phyloP scores from a whole-genome alignment of 306 rosid species.

The Arachis hypogaea region DNA sequence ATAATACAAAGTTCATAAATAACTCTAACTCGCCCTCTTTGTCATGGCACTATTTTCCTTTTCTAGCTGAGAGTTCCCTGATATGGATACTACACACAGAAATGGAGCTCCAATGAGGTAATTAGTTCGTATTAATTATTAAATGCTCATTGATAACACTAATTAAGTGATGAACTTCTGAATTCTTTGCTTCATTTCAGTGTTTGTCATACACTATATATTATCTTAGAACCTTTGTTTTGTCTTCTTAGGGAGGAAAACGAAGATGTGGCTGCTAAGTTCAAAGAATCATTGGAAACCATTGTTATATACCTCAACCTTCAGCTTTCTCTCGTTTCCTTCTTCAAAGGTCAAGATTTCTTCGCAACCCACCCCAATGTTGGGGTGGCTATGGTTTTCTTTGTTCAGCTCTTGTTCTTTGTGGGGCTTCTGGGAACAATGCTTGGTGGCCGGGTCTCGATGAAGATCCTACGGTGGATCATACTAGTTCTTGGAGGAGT shows the following conservation, averaged over 20 bases:
- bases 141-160: too few relatives aligned
- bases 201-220: too few relatives aligned
- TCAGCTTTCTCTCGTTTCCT: slow-evolving; percentile 2
- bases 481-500: slow-evolving; percentile 4
- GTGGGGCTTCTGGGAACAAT: neutral
- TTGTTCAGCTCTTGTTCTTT: slow-evolving; percentile 29
- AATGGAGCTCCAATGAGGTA: too few relatives aligned
- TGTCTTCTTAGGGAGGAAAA: neutral
- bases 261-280: neutral
- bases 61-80: too few relatives aligned
- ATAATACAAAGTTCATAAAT: too few relatives aligned
- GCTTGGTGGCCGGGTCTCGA: neutral
- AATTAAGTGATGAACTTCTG: too few relatives aligned
- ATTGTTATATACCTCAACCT: neutral
- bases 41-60: too few relatives aligned
- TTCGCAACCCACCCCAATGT: neutral
- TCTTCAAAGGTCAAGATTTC: slow-evolving; percentile 26
- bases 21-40: too few relatives aligned
- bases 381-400: neutral
- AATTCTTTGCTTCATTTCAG: too few relatives aligned
- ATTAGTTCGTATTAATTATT: too few relatives aligned
- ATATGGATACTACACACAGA: too few relatives aligned
- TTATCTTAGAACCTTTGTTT: neutral
- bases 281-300: neutral
- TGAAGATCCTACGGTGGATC: neutral